Base-by-base conservation (phyloP, 2,329 filamentous ascomycete species). In the Colletotrichum sp. region DNA sequence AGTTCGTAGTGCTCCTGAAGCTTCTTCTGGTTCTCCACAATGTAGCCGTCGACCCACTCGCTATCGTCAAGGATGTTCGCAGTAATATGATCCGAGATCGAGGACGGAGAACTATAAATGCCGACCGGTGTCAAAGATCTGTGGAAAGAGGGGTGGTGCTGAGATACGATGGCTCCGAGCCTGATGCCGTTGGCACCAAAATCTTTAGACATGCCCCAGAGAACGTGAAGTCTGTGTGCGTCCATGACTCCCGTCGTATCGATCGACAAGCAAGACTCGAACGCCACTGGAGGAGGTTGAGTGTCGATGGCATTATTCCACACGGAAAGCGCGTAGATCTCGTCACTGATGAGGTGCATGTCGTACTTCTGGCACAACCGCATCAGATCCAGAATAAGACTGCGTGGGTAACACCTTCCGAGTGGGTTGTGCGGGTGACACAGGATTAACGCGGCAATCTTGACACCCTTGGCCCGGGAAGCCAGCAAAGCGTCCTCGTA, bases 281-380 rank as follows among this genome's bases (percentile, higher is more conserved):
- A 87, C 89, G 0, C 76, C 76, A 7, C 60, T 8, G 68, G 67
- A 79, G 78, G 22, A 86, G 83, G 3, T 82, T 84, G 7, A 85
- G 77, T 4, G 80, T 79, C 5, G 84, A 86, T n/a, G 79, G 81
- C 71, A 87, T 87, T 2, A 76, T 73, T 85, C 78, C 82, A 89
- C 1, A 86, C 79, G 0, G 86, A 87, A 13, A 86, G 77, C 2
- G 87, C 88, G 76, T 89, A 89, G 48, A 89, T 86, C 77, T 89
- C 88, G 76, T 89, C 87, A 67, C 83, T 85, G 75, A 89, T 83
- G 43, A 89, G 78, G 71, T 89, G 87, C 39, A 89, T 80, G 10
- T 81, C 78, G 75, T 88, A 80, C 32, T 74, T 60, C 58, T 74
- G 71, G 27, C 71, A 74, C 43, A 74, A n/a, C 6, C 67, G 48